These are phyloP conservation scores for Rhizopogon salebrosus DNA, from an alignment of 768 basidiomycete genomes.

Conservation along the genomic window DNA sequence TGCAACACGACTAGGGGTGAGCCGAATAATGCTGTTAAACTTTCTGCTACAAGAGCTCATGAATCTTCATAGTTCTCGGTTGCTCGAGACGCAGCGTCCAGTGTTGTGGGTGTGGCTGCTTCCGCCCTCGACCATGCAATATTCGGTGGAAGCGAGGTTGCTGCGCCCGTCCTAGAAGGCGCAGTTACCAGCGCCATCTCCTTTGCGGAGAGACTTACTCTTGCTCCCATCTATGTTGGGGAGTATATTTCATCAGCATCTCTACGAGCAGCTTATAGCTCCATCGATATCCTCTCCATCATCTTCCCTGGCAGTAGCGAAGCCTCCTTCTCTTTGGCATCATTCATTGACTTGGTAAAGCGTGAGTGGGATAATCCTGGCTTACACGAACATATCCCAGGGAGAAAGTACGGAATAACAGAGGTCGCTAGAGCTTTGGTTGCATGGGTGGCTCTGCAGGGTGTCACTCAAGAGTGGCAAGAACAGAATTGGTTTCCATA, in stretches of 20 bases:
- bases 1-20: constrained; percentile 65
- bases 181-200: constrained; percentile 59
- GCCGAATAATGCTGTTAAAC: constrained; percentile 22
- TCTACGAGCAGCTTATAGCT: constrained; percentile 66
- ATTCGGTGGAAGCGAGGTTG: constrained; percentile 56
- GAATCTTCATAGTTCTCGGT: constrained; percentile 54
- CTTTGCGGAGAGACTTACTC: constrained; percentile 64
- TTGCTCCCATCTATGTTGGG: constrained; percentile 69
- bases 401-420: constrained; percentile 55
- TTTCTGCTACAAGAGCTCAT: constrained; percentile 2
- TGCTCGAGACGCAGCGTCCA: constrained; percentile 54
- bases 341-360: constrained; percentile 76
- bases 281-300: constrained; percentile 66
- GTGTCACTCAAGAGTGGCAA: constrained; percentile 77
- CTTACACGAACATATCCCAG: constrained; percentile 48
- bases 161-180: constrained; percentile 51
- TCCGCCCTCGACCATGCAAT: constrained; percentile 60
- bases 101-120: constrained; percentile 54
- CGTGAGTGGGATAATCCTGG: constrained; percentile 66
- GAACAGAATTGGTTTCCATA: constrained; percentile 64
- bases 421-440: constrained; percentile 67
- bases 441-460: constrained; percentile 78
- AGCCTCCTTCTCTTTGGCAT: constrained; percentile 74
- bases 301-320: constrained; percentile 76
- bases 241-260: constrained; percentile 77